Percentiles rank a stretch among this genome's conserved stretches.
phyloP scores from a whole-genome alignment of 768 basidiomycete species.

The Cyathus striatus region DNA sequence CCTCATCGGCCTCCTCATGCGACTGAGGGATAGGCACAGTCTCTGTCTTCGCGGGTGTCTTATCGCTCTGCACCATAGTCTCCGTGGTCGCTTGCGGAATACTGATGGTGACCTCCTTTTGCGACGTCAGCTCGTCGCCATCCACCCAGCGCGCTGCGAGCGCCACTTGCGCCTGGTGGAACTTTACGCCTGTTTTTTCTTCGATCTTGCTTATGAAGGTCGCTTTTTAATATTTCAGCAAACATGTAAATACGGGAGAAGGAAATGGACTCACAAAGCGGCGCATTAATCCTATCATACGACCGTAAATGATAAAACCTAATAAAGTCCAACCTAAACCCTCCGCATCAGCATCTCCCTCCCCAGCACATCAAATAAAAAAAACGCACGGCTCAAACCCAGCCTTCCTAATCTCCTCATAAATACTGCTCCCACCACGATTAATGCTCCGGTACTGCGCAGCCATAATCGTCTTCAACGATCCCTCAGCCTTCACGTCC shows the following conservation, averaged over 20 bases:
- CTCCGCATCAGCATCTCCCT: background rate
- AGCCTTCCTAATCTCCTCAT: slow-evolving; percentile 71
- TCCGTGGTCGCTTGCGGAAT: slow-evolving; percentile 46
- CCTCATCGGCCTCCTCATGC: slow-evolving; percentile 61
- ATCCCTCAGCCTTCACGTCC: slow-evolving; percentile 60
- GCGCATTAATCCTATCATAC: slow-evolving; percentile 88
- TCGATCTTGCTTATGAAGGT: slow-evolving; percentile 70
- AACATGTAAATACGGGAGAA: too few species aligned
- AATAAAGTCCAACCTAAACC: slow-evolving; percentile 69
- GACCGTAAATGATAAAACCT: slow-evolving; percentile 89
- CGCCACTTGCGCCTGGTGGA: slow-evolving; percentile 84
- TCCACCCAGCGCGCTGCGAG: slow-evolving; percentile 75
- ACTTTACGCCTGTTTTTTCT: slow-evolving; percentile 67
- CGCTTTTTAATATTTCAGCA: too few species aligned
- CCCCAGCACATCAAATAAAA: background rate
- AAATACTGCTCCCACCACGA: slow-evolving; percentile 82
- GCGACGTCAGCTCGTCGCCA: slow-evolving; percentile 30
- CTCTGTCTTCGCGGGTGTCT: slow-evolving; percentile 45
- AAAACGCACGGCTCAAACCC: slow-evolving; percentile 71
- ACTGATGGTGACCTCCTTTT: slow-evolving; percentile 54
- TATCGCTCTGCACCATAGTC: slow-evolving; percentile 45
- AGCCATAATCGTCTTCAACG: slow-evolving; percentile 81
- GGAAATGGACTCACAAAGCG: slow-evolving; percentile 45
- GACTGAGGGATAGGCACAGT: slow-evolving; percentile 64
- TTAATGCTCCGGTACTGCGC: slow-evolving; percentile 88